Evolutionary conservation across 2,329 filamentous ascomycete species (phyloP).

Genomic region (Alternaria arborescens): DNA sequence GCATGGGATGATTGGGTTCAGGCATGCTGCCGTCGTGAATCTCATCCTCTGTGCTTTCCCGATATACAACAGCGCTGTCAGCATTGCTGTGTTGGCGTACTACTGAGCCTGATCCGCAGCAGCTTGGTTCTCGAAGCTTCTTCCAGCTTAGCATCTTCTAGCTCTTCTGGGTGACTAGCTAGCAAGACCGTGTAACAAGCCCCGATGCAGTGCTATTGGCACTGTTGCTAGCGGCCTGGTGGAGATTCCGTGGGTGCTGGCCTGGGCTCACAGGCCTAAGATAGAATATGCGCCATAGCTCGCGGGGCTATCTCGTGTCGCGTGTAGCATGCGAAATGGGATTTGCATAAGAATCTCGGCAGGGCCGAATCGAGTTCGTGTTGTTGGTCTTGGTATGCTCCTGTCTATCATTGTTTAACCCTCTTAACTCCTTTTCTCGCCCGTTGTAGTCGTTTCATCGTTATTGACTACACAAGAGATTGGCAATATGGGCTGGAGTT

Average conservation of each 20-base stretch:
- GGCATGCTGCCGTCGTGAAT: neutral
- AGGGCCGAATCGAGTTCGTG: neutral
- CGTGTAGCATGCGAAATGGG: slow-evolving; percentile 8
- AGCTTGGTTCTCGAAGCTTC: slow-evolving; percentile 1
- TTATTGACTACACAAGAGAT: neutral
- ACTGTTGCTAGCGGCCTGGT: slow-evolving; percentile 10
- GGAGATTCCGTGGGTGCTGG: neutral
- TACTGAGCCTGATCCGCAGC: neutral
- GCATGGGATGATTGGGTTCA: slow-evolving; percentile 2
- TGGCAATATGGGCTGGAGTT: slow-evolving; percentile 42
- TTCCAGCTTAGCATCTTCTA: slow-evolving; percentile 4
- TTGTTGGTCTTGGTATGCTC: neutral
- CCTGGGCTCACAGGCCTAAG: neutral
- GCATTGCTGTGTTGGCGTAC: slow-evolving; percentile 6
- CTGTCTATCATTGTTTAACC: neutral
- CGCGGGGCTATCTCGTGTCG: slow-evolving; percentile 1
- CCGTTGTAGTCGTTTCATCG: neutral
- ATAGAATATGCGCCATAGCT: slow-evolving; percentile 12
- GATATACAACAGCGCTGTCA: slow-evolving; percentile 5
- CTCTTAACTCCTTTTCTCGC: neutral
- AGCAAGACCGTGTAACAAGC: slow-evolving; percentile 17
- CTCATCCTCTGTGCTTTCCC: neutral
- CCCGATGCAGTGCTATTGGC: slow-evolving; percentile 20
- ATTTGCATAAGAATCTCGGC: slow-evolving; percentile 16
- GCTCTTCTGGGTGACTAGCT: slow-evolving; percentile 15